Base-by-base conservation (phyloP, 2,329 filamentous ascomycete species). In the Helotiales sp. region DNA sequence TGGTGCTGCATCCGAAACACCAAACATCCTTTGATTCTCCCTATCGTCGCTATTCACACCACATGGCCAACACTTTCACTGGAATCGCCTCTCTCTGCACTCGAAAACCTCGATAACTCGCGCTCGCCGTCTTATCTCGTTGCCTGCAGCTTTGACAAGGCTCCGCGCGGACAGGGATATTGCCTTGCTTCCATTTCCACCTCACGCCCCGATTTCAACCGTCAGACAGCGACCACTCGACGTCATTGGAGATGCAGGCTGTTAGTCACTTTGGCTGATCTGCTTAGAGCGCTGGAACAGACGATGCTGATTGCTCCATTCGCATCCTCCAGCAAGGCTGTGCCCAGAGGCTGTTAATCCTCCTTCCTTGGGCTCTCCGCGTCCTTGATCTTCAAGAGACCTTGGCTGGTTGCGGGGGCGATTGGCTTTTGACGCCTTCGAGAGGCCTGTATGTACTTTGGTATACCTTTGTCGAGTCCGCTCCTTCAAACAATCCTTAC, bases 161-260 rank as follows among this genome's bases (percentile, higher is more conserved):
- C 52, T 54, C 38, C 46, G 25, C 51, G 31, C 12, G 12, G 52
- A 54, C 59, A 58, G 52, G 59, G 59, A 50, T 61, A 48, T 30
- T 58, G 52, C 59, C 59, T 52, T 61, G 59, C 56, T 59, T 62
- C 42, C n/a, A 30, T n/a, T 38, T 53, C 27, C 22, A 44, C 22
- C 27, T 30, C 15, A 38, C 25, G 46, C 30, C 48, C 42, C 31
- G 30, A 42, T 30, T 34, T 44, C 31, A 17, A 33, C 24, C 31
- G 29, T 31, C 38, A 19, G 15, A 38, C 29, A 29, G 19, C 40
- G 19, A 44, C 36, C 25, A 38, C 40, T 31, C 46, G 44, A 65
- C 64, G 63, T 66, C 64, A 66, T 55, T 63, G 58, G 59, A 63
- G 60, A 66, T 66, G 59, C 59, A 58, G 63, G 55, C 52, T 54